Base-by-base conservation (phyloP, 148 eudicot species). In the Linanthus parryae region DNA sequence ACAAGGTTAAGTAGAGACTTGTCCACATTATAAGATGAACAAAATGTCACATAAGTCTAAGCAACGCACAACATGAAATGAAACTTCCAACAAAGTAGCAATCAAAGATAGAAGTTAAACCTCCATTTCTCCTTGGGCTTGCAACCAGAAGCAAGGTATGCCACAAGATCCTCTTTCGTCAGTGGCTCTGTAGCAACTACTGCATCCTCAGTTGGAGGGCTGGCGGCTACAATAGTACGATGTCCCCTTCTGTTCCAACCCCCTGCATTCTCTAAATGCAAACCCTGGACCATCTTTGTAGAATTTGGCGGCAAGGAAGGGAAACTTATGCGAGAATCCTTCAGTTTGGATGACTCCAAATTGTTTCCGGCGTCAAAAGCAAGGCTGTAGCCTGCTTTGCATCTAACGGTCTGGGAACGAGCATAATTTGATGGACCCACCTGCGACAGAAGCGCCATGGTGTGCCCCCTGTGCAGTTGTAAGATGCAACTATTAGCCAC, bases 81-180 rank as follows among this genome's bases (percentile, higher is more conserved):
- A 36, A 40, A 25, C 17, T 27, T 10, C 39, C 18, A 35, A 25
- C 21, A 26, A 23, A 9, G 34, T 28, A 34, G 34, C 61, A 55
- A 62, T 21, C 52, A 59, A 48, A 73, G 72, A 62, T 60, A 66
- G 60, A 67, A 71, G 35, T 57, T 54, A 43, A 58, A 94, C 99
- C 99, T 88, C 96, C 99, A 94, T 17, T 88, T 80, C 44, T 84
- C 84, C 75, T 94, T 94, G 44, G 99, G 80, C 74, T 94, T 84
- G 86, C 99, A 88, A 26, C 99, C 99, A 65, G 99, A 94, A 31
- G 85, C 84, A 65, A 88, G 88, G 59, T 94, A 94, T 12, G 36
- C 72, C 21, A 94, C 76, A 31, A 94, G 96, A 72, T 94, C 95
- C 64, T 94, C 84, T 57, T 73, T 80, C n/a, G 99, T 94, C 42